Percentiles rank a stretch among this genome's conserved stretches.
Evolutionary conservation across 2,329 filamentous ascomycete species (phyloP).

Genomic region (Botryotinia globosa): DNA sequence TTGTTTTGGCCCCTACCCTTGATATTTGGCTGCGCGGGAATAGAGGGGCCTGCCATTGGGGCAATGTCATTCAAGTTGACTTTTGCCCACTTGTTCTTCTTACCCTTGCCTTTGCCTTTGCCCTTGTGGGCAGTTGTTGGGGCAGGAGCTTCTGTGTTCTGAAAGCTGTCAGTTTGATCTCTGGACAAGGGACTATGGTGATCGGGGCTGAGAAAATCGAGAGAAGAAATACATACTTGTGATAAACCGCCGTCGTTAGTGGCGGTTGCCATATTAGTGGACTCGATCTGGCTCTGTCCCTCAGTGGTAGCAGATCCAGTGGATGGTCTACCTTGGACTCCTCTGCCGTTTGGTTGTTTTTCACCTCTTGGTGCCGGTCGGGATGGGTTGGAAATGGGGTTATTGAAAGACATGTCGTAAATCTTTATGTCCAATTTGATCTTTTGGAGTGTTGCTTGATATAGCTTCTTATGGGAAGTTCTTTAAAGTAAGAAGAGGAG

Average conservation of each 20-base stretch:
- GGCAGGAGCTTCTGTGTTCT: no score
- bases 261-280: background rate
- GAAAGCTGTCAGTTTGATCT: background rate
- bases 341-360: rapidly evolving
- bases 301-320: background rate
- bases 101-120: background rate
- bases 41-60: rapidly evolving
- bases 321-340: background rate
- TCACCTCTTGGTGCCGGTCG: background rate
- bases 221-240: background rate
- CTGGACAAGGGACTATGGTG: rapidly evolving
- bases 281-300: background rate
- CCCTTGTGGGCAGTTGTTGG: background rate
- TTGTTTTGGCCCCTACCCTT: background rate
- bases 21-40: rapidly evolving
- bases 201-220: rapidly evolving
- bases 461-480: rapidly evolving
- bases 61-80: background rate
- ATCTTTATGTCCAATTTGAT: rapidly evolving
- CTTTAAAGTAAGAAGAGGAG: rapidly evolving
- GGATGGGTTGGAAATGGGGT: background rate
- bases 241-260: background rate
- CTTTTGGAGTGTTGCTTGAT: background rate
- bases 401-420: background rate
- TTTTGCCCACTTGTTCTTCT: background rate